These are phyloP conservation scores for Rhytidhysteron rufulum DNA, from an alignment of 2,329 filamentous ascomycete genomes.

Conservation along the genomic window DNA sequence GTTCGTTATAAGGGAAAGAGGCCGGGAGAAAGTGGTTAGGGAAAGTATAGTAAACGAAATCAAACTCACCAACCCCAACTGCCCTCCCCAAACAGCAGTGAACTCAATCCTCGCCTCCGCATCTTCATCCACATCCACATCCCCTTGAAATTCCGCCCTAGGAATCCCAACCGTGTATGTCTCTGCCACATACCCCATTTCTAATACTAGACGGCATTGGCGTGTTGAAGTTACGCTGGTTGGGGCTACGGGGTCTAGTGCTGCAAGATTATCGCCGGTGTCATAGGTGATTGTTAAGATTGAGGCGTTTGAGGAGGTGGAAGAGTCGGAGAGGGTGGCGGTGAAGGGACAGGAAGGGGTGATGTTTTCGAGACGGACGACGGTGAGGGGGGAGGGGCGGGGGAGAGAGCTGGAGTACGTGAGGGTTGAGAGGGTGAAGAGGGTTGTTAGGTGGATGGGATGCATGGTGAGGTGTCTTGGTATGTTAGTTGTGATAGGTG, in stretches of 20 bases:
- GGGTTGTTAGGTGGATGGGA: neutral
- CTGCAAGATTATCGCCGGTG: neutral
- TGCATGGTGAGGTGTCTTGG: no score
- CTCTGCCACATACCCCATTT: neutral
- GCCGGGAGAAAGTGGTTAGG: no score
- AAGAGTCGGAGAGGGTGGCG: neutral
- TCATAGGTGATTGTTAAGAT: neutral
- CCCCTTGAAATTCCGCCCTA: neutral
- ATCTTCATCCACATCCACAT: neutral
- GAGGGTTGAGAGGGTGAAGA: neutral
- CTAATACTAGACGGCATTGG: neutral
- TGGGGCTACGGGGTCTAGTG: neutral
- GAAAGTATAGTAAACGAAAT: no score
- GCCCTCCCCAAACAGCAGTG: neutral
- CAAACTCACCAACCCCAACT: neutral
- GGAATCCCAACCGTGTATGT: neutral
- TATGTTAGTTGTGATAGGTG: no score
- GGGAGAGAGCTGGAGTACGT: neutral
- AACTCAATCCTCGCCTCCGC: neutral
- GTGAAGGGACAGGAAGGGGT: neutral
- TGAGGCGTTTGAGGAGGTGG: neutral
- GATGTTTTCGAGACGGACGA: neutral
- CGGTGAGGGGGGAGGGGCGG: neutral
- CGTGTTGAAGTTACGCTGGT: neutral
- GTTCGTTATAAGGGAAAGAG: no score